Conservation (phyloP, 202 grass and related monocot genomes). For the Brachypodium distachyon region DNA sequence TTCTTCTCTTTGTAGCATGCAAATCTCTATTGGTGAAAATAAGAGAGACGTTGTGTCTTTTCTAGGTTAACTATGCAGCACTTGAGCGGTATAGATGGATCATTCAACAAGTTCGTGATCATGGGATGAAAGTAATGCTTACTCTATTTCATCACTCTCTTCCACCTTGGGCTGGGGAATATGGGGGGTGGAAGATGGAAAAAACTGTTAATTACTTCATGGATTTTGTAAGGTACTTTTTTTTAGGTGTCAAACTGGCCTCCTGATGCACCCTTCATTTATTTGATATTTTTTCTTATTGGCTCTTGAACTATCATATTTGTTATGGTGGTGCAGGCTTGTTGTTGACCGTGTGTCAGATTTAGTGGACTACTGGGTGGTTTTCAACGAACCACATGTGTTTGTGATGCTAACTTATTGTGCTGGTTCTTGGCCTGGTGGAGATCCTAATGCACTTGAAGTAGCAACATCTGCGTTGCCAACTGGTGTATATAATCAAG, state of each 20-base stretch:
- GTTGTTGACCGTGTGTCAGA: constrained; percentile 78
- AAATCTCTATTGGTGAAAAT: constrained; percentile 6
- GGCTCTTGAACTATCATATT: constrained; percentile 5
- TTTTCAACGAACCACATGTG: constrained; percentile 93
- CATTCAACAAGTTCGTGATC: constrained; percentile 58
- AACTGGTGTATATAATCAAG: constrained; percentile 75
- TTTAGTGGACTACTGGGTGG: constrained; percentile 92
- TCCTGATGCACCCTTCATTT: neutral
- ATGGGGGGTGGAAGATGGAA: constrained; percentile 86
- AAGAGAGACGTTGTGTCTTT: constrained; percentile 5
- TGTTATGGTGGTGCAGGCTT: constrained; percentile 40
- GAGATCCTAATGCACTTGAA: constrained; percentile 80
- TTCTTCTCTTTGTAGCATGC: neutral
- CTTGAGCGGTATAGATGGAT: constrained; percentile 91
- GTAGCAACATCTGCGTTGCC: constrained; percentile 82
- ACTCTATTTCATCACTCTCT: constrained; percentile 88
- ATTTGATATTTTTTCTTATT: neutral
- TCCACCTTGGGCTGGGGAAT: constrained; percentile 91
- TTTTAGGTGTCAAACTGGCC: neutral
- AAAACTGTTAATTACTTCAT: constrained; percentile 82
- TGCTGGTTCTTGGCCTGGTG: constrained; percentile 94
- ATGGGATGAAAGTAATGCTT: constrained; percentile 97
- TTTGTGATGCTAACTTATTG: constrained; percentile 96
- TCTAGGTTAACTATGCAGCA: constrained; percentile 90
- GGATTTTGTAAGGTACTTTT: constrained; percentile 69